These are phyloP conservation scores for Geranomyces michiganensis DNA, from an alignment of 192 early-diverging fungal species.

Conservation along the genomic window DNA sequence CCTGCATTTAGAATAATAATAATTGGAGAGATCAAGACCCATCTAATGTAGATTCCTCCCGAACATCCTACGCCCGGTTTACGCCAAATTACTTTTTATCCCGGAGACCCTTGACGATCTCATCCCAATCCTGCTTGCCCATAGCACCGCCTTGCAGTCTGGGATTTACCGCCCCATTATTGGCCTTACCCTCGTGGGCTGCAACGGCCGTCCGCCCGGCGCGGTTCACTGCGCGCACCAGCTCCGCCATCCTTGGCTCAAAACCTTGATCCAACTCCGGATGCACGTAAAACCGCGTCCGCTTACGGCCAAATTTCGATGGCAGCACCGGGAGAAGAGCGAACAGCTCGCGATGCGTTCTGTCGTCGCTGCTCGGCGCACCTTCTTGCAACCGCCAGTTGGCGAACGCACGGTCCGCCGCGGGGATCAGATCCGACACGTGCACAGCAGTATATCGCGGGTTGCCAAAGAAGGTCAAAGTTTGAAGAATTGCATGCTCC, in stretches of 20 bases:
- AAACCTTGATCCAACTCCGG: slow-evolving; percentile 36
- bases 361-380: slow-evolving; percentile 15
- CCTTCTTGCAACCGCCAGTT: slow-evolving; percentile 15
- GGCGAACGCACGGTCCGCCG: slow-evolving; percentile 21
- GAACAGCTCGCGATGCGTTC: background rate
- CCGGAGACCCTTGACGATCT: slow-evolving; percentile 27
- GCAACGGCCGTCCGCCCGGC: slow-evolving; percentile 8
- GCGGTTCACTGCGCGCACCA: slow-evolving; percentile 19
- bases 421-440: slow-evolving; percentile 12
- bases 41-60: too few species aligned
- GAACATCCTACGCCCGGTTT: too few species aligned
- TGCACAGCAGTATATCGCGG: slow-evolving; percentile 16
- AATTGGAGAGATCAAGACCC: too few species aligned
- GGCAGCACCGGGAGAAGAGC: background rate
- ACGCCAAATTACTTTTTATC: background rate
- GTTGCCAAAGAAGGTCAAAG: slow-evolving; percentile 32
- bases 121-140: slow-evolving; percentile 21
- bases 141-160: background rate
- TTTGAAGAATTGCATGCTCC: slow-evolving; percentile 12
- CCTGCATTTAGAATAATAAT: too few species aligned
- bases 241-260: slow-evolving; percentile 23
- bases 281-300: slow-evolving; percentile 36
- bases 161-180: background rate
- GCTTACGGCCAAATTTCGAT: background rate
- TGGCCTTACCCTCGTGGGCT: background rate